These are phyloP conservation scores for Leccinum fuscescens DNA, from an alignment of 1,284 basidiomycete genomes.

Conservation along the genomic window DNA sequence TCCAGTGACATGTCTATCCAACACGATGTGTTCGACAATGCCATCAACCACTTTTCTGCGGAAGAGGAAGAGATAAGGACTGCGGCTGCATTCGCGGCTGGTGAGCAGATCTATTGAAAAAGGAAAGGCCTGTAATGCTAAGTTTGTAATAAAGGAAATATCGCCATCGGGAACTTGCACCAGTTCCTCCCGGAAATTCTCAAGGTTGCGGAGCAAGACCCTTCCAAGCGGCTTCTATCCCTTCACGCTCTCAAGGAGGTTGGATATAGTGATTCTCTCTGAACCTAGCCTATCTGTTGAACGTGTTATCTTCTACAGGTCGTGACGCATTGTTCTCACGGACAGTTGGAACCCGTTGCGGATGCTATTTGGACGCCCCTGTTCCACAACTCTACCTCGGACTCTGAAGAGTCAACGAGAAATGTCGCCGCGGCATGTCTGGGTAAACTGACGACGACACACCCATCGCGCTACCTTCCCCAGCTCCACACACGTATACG, in stretches of 20 bases:
- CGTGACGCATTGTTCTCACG: conserved; percentile 84
- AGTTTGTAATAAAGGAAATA: conserved; percentile 63
- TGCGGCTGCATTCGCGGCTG: conserved; percentile 90
- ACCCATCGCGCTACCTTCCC: conserved; percentile 85
- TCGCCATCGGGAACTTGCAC: conserved; percentile 87
- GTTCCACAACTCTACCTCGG: conserved; percentile 76
- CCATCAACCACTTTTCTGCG: conserved; percentile 72
- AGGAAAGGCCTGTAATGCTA: neutral
- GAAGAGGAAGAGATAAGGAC: conserved; percentile 82
- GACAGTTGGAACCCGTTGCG: conserved; percentile 81
- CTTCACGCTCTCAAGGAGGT: conserved; percentile 94
- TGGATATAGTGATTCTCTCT: conserved; percentile 5
- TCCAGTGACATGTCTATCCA: conserved; percentile 80
- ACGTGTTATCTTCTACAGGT: conserved; percentile 48
- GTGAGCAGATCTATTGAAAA: conserved; percentile 37
- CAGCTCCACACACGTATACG: conserved; percentile 85
- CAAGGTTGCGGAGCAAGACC: conserved; percentile 74
- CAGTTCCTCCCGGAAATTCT: conserved; percentile 86
- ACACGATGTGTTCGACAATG: conserved; percentile 69
- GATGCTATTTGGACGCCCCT: conserved; percentile 89
- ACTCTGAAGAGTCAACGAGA: conserved; percentile 85
- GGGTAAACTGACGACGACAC: conserved; percentile 90
- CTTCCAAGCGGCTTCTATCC: conserved; percentile 79
- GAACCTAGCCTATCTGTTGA: neutral
- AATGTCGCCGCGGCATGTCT: conserved; percentile 97